phyloP scores from a whole-genome alignment of 768 basidiomycete genomes.

The Serendipita sp. region DNA sequence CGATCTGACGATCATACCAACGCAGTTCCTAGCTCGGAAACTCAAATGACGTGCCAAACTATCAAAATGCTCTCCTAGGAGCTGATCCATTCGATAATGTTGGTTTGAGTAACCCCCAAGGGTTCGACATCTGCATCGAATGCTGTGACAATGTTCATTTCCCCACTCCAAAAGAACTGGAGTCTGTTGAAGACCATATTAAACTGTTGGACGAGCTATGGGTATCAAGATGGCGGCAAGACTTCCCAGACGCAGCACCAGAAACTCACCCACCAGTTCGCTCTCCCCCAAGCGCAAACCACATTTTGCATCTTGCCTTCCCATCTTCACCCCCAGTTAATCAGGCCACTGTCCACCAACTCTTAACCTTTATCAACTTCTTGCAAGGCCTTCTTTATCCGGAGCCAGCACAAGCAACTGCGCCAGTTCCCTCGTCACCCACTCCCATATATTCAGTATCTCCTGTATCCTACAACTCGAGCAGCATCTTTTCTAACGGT shows the following conservation, averaged over 20 bases:
- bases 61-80: conserved; percentile 8
- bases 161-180: conserved; percentile 47
- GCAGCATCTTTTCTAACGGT: conserved; percentile 1
- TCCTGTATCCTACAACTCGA: not conserved
- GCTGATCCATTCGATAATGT: conserved; percentile 23
- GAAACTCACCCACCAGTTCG: conserved; percentile 15
- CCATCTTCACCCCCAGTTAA: conserved; percentile 37
- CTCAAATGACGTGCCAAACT: conserved; percentile 49
- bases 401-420: conserved; percentile 36
- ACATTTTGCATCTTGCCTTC: conserved; percentile 13
- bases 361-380: conserved; percentile 51
- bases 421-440: conserved; percentile 13
- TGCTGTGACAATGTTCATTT: conserved; percentile 70
- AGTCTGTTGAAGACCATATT: conserved; percentile 64
- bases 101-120: conserved; percentile 30
- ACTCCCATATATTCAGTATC: conserved; percentile 39
- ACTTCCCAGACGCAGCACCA: conserved; percentile 11
- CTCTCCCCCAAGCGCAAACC: conserved; percentile 12
- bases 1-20: not conserved
- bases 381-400: conserved; percentile 27
- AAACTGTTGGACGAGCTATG: conserved; percentile 49
- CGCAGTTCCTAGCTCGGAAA: conserved; percentile 56
- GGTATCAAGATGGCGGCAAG: conserved; percentile 27
- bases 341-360: conserved; percentile 40
- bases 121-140: conserved; percentile 78